These are phyloP conservation scores for Skeletonema tropicum DNA, from an alignment of 108 stramenopile genomes.

Conservation along the genomic window DNA sequence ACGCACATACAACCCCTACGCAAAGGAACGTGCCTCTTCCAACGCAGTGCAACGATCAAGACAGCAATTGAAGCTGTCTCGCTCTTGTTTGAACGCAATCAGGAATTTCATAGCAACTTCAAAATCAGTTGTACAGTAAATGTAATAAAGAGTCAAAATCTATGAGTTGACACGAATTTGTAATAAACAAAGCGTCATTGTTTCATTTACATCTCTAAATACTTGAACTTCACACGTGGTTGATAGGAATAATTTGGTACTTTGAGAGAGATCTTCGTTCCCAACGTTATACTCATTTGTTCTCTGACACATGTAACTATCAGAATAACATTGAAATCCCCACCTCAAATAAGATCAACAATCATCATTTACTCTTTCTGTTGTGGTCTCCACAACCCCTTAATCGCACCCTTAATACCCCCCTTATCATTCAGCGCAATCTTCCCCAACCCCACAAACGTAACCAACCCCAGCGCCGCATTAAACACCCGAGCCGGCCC, in stretches of 20 bases:
- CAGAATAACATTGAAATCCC: not conserved
- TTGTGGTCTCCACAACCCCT: constrained; percentile 78
- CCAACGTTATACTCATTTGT: not conserved
- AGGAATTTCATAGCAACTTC: not conserved
- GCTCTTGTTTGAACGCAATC: not conserved
- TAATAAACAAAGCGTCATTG: not conserved
- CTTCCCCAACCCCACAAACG: constrained; percentile 67
- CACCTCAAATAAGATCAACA: not conserved
- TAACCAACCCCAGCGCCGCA: constrained; percentile 65
- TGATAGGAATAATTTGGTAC: not conserved
- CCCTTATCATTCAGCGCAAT: constrained; percentile 65
- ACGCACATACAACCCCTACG: constrained; percentile 7
- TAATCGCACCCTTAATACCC: constrained; percentile 78
- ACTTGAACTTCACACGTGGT: not conserved
- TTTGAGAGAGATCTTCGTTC: not conserved
- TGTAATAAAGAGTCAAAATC: too few relatives aligned
- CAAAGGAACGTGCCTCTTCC: not conserved
- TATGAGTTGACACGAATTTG: too few relatives aligned
- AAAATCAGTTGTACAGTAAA: not conserved
- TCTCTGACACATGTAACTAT: constrained; percentile 5
- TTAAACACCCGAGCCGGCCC: constrained; percentile 78
- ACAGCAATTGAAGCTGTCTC: not conserved
- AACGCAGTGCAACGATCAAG: not conserved
- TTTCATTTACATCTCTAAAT: constrained; percentile 6
- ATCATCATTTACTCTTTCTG: constrained; percentile 18